phyloP scores from a whole-genome alignment of 805 yeast genomes.

The Suhomyces canberraensis region DNA sequence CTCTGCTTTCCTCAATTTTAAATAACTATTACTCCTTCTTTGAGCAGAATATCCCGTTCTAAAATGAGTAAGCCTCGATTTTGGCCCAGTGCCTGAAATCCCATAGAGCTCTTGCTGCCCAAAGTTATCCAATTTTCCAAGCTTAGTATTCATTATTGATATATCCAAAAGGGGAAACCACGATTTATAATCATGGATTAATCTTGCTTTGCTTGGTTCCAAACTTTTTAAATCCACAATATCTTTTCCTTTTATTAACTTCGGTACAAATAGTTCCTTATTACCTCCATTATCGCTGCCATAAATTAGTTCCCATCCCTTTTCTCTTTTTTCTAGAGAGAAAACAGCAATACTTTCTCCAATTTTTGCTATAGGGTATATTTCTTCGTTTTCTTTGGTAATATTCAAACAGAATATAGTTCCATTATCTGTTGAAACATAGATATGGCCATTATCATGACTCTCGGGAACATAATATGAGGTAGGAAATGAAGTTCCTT shows the following conservation, averaged over 20 bases:
- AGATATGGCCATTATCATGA: constrained; percentile 21
- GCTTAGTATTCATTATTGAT: constrained; percentile 27
- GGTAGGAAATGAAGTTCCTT: constrained; percentile 39
- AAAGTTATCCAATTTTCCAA: constrained; percentile 14
- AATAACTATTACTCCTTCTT: constrained; percentile 24
- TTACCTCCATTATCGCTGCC: constrained; percentile 42
- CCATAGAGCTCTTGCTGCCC: constrained; percentile 44
- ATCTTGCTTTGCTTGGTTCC: constrained; percentile 20
- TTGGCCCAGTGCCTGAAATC: constrained; percentile 33
- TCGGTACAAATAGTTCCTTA: constrained; percentile 30
- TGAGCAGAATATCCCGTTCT: constrained; percentile 30
- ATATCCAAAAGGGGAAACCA: constrained; percentile 50
- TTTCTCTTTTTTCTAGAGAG: constrained; percentile 18
- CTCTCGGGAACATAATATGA: constrained; percentile 28
- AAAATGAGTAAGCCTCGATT: constrained; percentile 31
- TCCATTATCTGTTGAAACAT: constrained; percentile 35
- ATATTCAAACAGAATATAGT: constrained; percentile 28
- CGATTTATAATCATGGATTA: constrained; percentile 33
- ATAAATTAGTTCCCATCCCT: constrained; percentile 27
- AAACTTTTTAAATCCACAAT: constrained; percentile 8
- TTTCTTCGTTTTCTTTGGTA: constrained; percentile 9
- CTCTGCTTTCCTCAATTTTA: constrained; percentile 29
- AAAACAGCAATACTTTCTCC: constrained; percentile 36
- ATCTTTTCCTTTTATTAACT: constrained; percentile 16
- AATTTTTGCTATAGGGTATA: constrained; percentile 31